Base-by-base conservation (phyloP, 176 grass and related monocot genomes). In the Areca catechu region DNA sequence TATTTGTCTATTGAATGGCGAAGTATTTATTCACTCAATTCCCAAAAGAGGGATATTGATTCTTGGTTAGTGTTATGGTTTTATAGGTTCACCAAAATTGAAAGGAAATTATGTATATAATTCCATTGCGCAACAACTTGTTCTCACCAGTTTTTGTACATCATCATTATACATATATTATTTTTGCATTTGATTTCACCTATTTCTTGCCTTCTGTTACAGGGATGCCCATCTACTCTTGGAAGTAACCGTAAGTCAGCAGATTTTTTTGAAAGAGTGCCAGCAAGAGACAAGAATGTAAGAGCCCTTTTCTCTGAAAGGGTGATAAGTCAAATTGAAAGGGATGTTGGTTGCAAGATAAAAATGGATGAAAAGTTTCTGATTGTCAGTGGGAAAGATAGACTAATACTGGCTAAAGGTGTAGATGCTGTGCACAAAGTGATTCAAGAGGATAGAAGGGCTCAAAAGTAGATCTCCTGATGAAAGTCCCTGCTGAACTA, bases 171-270 rank as follows among this genome's bases (percentile, higher is more conserved):
- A 10, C 9, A 12, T 12, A 9, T 12, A 43, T 43, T 43, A 10
- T 43, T 43, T 29, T 55, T 14, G 4, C 34, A 16, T 12, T 67
- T 43, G 34, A 1, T 49, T 16, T 4, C 64, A 63, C 63, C 19
- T 48, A 24, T 59, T 51, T 65, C 19, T 60, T 62, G 60, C 70
- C 34, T 62, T 25, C 52, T 47, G 68, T 65, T 70, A 63, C 61
- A 97, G 93, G 93, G 93, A 10, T 97, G 93, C 74, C 93, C 93
- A 80, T 92, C 93, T 48, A 97, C 93, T 57, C 87, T 97, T 58
- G 93, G 93, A 52, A 63, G 72, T 56, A 90, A 81, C 76, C 86
- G 73, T 72, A 97, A 78, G 68, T 85, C 77, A 71, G 60, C 83
- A 62, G 93, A 97, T 47, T 82, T 79, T 75, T 97, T 88, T 74